Evolutionary conservation across 768 basidiomycete genomes (phyloP).

Genomic region (Termitomyces titanicus): DNA sequence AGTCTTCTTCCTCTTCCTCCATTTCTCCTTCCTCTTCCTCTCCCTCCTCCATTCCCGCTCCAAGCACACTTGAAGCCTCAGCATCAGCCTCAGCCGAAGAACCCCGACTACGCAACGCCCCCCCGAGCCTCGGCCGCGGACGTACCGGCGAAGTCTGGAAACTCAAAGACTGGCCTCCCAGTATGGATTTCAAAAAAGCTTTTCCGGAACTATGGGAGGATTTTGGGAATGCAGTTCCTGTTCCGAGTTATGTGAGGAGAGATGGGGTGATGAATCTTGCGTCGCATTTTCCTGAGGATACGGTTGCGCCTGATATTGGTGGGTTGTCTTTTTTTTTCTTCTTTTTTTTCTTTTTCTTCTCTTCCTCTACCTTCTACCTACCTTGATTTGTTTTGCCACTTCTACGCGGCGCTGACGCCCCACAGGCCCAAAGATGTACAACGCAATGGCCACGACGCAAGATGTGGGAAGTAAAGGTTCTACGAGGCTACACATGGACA

Average conservation of each 20-base stretch:
- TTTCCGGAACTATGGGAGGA: slow-evolving; percentile 88
- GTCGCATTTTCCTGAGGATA: slow-evolving; percentile 82
- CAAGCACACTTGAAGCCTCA: too few relatives aligned
- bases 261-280: slow-evolving; percentile 89
- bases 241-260: slow-evolving; percentile 85
- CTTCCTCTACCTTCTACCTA: background rate
- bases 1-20: too few relatives aligned
- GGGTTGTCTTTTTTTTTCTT: slow-evolving; percentile 15
- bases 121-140: too few relatives aligned
- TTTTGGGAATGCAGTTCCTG: slow-evolving; percentile 78
- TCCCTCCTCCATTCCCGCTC: too few relatives aligned
- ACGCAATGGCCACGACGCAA: slow-evolving; percentile 75
- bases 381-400: too few relatives aligned
- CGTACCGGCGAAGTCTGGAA: too few relatives aligned
- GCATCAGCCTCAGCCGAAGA: too few relatives aligned
- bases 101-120: too few relatives aligned
- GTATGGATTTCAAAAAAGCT: slow-evolving; percentile 75
- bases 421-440: slow-evolving; percentile 92
- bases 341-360: background rate
- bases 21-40: too few relatives aligned
- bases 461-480: slow-evolving; percentile 71
- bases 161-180: slow-evolving; percentile 86
- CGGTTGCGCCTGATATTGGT: slow-evolving; percentile 80
- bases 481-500: slow-evolving; percentile 91
- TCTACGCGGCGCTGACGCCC: background rate